These are phyloP conservation scores for Blastobotrys attinorum DNA, from an alignment of 805 yeast genomes.

Conservation along the genomic window DNA sequence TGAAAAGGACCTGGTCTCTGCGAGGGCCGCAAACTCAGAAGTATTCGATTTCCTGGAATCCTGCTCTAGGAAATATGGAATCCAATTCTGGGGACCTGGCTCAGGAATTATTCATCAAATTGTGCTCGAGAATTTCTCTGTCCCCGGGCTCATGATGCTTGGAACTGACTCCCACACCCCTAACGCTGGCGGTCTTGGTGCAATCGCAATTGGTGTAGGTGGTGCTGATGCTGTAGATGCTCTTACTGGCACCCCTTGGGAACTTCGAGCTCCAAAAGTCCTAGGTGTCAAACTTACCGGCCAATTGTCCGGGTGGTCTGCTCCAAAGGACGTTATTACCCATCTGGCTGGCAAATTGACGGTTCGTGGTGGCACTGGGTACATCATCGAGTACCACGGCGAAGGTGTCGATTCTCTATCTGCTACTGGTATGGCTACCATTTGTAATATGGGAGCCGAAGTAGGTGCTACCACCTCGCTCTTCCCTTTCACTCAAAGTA, in stretches of 20 bases:
- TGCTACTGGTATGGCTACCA: conserved; percentile 99
- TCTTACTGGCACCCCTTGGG: conserved; percentile 96
- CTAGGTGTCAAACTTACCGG: conserved; percentile 94
- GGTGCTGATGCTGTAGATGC: conserved; percentile 99
- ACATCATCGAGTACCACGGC: conserved; percentile 93
- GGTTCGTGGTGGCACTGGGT: conserved; percentile 98
- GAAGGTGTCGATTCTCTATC: conserved; percentile 83
- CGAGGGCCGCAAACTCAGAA: conserved; percentile 82
- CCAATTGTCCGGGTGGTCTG: conserved; percentile 81
- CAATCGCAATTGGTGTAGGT: conserved; percentile 98
- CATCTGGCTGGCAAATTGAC: conserved; percentile 87
- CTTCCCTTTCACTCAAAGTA: conserved; percentile 87
- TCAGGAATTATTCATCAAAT: conserved; percentile 98
- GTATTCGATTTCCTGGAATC: conserved; percentile 91
- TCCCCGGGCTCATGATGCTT: conserved; percentile 94
- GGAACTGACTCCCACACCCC: conserved; percentile 99
- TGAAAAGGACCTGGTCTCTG: conserved; percentile 66
- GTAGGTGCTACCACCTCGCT: conserved; percentile 98
- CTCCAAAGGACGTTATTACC: conserved; percentile 95
- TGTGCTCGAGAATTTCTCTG: conserved; percentile 91
- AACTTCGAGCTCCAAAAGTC: conserved; percentile 92
- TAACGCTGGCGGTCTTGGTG: conserved; percentile 98
- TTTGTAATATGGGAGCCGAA: conserved; percentile 99
- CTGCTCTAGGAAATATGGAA: conserved; percentile 91
- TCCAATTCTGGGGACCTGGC: conserved; percentile 99